A percentile compares a stretch with the other conserved stretches of the same genome.
Conservation (phyloP, 2,329 filamentous ascomycete genomes). For the Stemphylium lycopersici region DNA sequence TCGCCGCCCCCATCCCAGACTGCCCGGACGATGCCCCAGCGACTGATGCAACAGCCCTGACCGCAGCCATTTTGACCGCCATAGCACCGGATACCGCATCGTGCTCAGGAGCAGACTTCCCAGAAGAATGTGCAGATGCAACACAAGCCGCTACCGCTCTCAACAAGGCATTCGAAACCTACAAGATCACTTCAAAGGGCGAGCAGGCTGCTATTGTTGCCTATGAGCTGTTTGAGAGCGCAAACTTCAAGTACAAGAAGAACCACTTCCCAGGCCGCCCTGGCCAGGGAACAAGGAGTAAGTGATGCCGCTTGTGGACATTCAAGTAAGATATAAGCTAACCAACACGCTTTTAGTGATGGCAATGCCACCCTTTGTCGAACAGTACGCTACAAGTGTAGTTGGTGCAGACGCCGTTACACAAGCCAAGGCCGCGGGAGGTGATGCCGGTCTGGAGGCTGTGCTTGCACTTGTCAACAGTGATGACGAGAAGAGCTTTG, state of each 20-base stretch:
- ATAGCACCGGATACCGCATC: slow-evolving; percentile 64
- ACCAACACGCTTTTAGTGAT: slow-evolving; percentile 52
- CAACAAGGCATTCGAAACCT: slow-evolving; percentile 61
- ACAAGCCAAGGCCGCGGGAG: slow-evolving; percentile 39
- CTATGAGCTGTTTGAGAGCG: slow-evolving; percentile 74
- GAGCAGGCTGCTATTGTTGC: slow-evolving; percentile 74
- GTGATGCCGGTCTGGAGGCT: slow-evolving; percentile 44
- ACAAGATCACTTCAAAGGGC: slow-evolving; percentile 60
- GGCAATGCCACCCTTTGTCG: slow-evolving; percentile 63
- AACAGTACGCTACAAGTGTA: slow-evolving; percentile 61
- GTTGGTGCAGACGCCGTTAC: slow-evolving; percentile 41
- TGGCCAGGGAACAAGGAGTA: slow-evolving; percentile 68
- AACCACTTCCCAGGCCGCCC: slow-evolving; percentile 65
- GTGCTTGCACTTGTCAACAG: slow-evolving; percentile 60
- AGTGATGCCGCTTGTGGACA: not conserved
- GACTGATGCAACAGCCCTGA: slow-evolving; percentile 16
- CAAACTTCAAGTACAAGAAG: slow-evolving; percentile 71
- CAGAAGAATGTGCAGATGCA: slow-evolving; percentile 66
- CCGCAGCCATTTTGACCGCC: slow-evolving; percentile 48
- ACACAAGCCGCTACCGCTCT: slow-evolving; percentile 65
- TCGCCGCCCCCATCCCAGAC: slow-evolving; percentile 27
- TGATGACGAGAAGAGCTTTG: slow-evolving; percentile 59
- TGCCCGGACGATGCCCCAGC: slow-evolving; percentile 6
- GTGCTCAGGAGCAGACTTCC: slow-evolving; percentile 57
- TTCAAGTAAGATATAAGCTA: not conserved